Base-by-base conservation (phyloP, 805 yeast species). In the Cyberlindnera amylophila region DNA sequence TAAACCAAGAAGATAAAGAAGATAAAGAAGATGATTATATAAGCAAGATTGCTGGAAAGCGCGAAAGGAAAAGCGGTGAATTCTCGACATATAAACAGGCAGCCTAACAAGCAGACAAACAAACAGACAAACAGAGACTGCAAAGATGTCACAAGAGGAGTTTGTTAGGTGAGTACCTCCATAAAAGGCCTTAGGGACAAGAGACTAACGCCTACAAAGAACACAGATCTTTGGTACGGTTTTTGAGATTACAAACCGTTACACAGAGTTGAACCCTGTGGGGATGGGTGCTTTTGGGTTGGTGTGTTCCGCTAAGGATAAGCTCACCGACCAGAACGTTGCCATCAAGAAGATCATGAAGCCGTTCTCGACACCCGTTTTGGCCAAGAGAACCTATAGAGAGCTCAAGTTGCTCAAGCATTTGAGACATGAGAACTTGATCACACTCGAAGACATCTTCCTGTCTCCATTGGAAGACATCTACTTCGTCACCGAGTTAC, bases 231-330 rank as follows among this genome's bases (percentile, higher is more conserved):
- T 90, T 58, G 96, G 96, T 38, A 90, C 98, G 2, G 91, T 90
- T 34, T 90, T 90, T 61, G 97, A 90, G 65, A 87, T 89, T 50
- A 90, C 97, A 32, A 81, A 79, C 57, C 69, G 96, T 51, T 93
- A 93, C 67, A 77, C 86, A 4, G 96, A 91, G 59, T 74, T 93
- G 48, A 91, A 89, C 59, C 99, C 99, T 2, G 96, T 93, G 38
- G 99, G 99, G 0, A 93, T 93, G 99, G 99, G 99, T 19, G 99
- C 99, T 7, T 93, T 93, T 62, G 99, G 99, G 5, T 74, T 93
- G 15, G 99, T 93, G 31, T 93, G 99, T 62, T 88, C 96, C 8
- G 99, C 99, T 1, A 79, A 82, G 43, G 99, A 93, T 65, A 86
- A 82, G 53, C 75, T 90, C 47, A 89, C 96, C 0, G 81, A 79